Evolutionary conservation across 768 basidiomycete species (phyloP).

Genomic region (Candolleomyces aberdarensis): DNA sequence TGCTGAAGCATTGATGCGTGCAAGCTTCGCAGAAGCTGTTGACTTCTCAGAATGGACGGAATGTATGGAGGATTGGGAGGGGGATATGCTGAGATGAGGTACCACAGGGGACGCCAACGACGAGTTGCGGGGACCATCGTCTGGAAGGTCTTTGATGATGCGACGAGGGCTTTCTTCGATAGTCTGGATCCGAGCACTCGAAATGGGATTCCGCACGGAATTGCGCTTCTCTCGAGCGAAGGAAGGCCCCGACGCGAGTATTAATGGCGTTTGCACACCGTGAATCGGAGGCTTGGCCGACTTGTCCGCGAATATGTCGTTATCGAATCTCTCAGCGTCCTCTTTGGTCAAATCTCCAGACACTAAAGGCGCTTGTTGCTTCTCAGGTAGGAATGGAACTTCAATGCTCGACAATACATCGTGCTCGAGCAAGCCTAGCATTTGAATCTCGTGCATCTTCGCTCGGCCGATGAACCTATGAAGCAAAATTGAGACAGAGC

Average conservation of each 20-base stretch:
- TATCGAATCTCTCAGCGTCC: conserved; percentile 74
- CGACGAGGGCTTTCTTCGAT: conserved; percentile 71
- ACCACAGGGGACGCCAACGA: conserved; percentile 18
- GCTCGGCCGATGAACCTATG: conserved; percentile 81
- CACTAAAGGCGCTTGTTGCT: conserved; percentile 31
- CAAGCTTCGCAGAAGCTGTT: conserved; percentile 34
- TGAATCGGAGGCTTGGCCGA: conserved; percentile 28
- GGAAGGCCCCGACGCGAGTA: conserved; percentile 39
- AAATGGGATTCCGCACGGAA: conserved; percentile 48
- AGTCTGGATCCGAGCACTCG: conserved; percentile 47
- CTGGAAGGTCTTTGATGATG: conserved; percentile 49
- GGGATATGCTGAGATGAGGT: conserved; percentile 50
- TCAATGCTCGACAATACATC: conserved; percentile 89
- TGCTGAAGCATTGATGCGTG: conserved; percentile 10
- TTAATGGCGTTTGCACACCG: conserved; percentile 16
- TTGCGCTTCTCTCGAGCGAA: conserved; percentile 42
- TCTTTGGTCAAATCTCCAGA: conserved; percentile 38
- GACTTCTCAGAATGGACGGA: conserved; percentile 53
- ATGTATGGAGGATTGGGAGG: conserved; percentile 64
- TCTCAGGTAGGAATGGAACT: conserved; percentile 69
- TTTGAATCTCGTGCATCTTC: conserved; percentile 97
- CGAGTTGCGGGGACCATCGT: conserved; percentile 32
- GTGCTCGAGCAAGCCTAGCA: conserved; percentile 88
- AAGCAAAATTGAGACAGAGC: not conserved
- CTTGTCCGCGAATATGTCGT: conserved; percentile 56